Evolutionary conservation across 1,284 basidiomycete species (phyloP).

Genomic region (Papiliotrema fonsecae): DNA sequence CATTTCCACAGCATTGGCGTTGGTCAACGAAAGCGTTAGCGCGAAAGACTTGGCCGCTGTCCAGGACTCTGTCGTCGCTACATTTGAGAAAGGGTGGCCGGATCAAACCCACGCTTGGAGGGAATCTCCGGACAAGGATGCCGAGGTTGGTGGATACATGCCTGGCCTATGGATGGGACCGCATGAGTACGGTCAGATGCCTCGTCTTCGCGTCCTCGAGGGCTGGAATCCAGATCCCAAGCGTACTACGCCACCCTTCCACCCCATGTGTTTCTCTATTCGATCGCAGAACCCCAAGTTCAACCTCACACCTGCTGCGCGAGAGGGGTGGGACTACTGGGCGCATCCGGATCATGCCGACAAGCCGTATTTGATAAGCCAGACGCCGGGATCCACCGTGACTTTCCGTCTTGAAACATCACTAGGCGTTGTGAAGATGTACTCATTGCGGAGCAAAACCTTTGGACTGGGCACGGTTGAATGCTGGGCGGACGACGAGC

Average conservation of each 20-base stretch:
- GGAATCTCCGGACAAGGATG: slow-evolving; percentile 11
- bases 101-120: slow-evolving; percentile 24
- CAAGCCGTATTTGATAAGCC: slow-evolving; percentile 43
- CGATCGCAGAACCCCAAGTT: slow-evolving; percentile 25
- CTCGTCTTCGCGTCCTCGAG: slow-evolving; percentile 36
- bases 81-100: slow-evolving; percentile 20
- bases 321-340: slow-evolving; percentile 43
- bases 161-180: slow-evolving; percentile 37
- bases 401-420: slow-evolving; percentile 37
- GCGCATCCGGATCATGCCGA: slow-evolving; percentile 37
- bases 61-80: slow-evolving; percentile 3
- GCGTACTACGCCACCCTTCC: slow-evolving; percentile 23
- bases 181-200: slow-evolving; percentile 34
- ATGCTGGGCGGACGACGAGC: slow-evolving; percentile 42
- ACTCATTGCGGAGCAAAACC: slow-evolving; percentile 34
- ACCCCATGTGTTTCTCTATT: slow-evolving; percentile 36
- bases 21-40: background rate
- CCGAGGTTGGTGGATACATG: slow-evolving; percentile 22
- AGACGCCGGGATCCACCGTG: slow-evolving; percentile 31
- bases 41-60: background rate
- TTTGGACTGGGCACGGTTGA: slow-evolving; percentile 41
- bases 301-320: slow-evolving; percentile 35
- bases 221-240: slow-evolving; percentile 36
- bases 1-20: background rate
- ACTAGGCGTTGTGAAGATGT: slow-evolving; percentile 43